phyloP scores from a whole-genome alignment of 2,329 filamentous ascomycete species.

The Seiridium cupressi region DNA sequence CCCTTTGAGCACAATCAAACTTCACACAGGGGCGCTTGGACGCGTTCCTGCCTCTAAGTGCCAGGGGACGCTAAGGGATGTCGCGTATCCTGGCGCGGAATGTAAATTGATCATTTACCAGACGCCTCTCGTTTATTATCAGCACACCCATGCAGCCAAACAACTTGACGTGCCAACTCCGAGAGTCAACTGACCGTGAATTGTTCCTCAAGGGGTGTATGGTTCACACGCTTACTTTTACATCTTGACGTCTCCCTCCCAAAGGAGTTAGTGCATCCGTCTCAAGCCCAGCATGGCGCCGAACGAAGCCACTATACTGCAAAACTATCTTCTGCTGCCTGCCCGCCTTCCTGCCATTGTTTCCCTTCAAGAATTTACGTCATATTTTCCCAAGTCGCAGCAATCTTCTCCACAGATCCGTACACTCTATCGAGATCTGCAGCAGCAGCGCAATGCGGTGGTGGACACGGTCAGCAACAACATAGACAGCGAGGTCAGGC shows the following conservation, averaged over 20 bases:
- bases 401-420: constrained; percentile 67
- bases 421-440: constrained; percentile 75
- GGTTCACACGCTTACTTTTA: no score
- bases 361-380: constrained; percentile 71
- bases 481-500: constrained; percentile 63
- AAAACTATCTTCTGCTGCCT: constrained; percentile 75
- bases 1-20: not conserved
- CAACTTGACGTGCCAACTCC: not conserved
- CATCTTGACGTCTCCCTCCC: not conserved
- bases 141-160: not conserved
- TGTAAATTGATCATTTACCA: not conserved
- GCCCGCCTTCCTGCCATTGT: constrained; percentile 72
- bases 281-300: constrained; percentile 58
- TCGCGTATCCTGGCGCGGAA: not conserved
- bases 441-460: constrained; percentile 67
- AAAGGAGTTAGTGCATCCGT: not conserved
- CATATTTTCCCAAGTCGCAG: constrained; percentile 69
- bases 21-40: constrained; percentile 1
- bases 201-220: not conserved
- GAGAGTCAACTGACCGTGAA: not conserved
- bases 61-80: not conserved
- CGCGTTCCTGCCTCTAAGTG: not conserved
- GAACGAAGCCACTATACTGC: constrained; percentile 72
- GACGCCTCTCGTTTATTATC: not conserved
- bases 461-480: constrained; percentile 66